Evolutionary conservation across 2,329 filamentous ascomycete species (phyloP), one percentile per base, ranked within the genome.

Genomic region (Claviceps arundinis): DNA sequence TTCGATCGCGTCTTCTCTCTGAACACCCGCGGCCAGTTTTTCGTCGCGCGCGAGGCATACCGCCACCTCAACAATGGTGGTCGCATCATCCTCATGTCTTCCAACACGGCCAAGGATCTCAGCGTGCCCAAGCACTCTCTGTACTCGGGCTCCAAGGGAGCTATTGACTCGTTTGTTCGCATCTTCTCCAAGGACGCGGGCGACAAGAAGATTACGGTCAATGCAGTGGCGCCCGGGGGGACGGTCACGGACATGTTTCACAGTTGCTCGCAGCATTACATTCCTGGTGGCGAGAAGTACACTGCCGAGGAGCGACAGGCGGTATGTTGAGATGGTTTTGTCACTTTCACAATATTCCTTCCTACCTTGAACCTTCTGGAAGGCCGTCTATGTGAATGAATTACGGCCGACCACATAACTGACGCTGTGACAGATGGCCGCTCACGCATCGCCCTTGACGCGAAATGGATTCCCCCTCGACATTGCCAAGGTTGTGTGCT

Each of bases 91-190:
- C 73, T 89, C 57, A 89, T 86, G 80, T 80, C 77, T 34, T 84
- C 78, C 54, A 87, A 87, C 65, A 84, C 83, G 0, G 68, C 84
- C 64, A 67, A 84, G 71, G 84, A 68, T 53, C 77, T 80, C 64
- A 82, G 78, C 48, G 82, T 89, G 17, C 81, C 82, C 55, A 79
- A 81, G 62, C 85, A 89, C 65, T 75, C 82, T 14, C 74, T 89
- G 47, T 89, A 89, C 73, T 85, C 84, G 22, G 84, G 80, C 14
- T 81, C 75, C 66, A 89, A 89, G 74, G 85, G 84, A 59, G 81
- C 85, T 40, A 82, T 89, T 55, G 85, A 88, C 68, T 84, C 83
- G 11, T 87, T 89, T 67, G 83, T 85, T 58, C 83, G 85, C 65
- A 81, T 78, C 59, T 85, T 89, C 69, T 82, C 85, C 5, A 82